A percentile compares a stretch with the other conserved stretches of the same genome.
Conservation (phyloP, 164 flowering plant genomes). For the Stephania cephalantha region DNA sequence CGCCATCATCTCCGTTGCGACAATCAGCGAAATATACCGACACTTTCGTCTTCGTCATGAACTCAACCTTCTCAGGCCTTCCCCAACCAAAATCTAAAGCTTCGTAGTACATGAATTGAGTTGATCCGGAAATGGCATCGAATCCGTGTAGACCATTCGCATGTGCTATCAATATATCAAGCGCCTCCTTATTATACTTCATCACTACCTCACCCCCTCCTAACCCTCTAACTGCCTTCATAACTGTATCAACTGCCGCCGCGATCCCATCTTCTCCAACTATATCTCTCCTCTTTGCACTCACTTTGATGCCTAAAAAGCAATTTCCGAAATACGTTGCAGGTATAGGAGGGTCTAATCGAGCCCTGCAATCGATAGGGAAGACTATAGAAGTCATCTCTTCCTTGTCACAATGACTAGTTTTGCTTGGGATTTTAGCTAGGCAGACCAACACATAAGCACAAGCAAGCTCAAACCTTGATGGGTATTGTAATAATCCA, state of each 20-base stretch:
- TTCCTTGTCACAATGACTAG: not conserved
- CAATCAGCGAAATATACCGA: constrained; percentile 15
- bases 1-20: constrained; percentile 23
- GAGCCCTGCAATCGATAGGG: constrained; percentile 24
- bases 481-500: constrained; percentile 7
- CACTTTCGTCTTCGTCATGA: constrained; percentile 9
- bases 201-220: constrained; percentile 2
- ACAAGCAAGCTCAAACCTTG: constrained; percentile 26
- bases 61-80: constrained; percentile 28
- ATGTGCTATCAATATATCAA: not conserved
- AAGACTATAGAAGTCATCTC: constrained; percentile 8
- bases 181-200: not conserved
- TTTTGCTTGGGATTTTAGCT: constrained; percentile 8
- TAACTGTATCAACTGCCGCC: constrained; percentile 20
- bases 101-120: constrained; percentile 25
- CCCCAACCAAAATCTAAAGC: constrained; percentile 48
- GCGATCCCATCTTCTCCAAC: constrained; percentile 25
- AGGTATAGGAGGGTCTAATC: constrained; percentile 23
- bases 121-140: constrained; percentile 23
- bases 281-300: constrained; percentile 8
- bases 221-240: constrained; percentile 11
- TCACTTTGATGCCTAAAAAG: not conserved
- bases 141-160: not conserved
- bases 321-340: constrained; percentile 44
- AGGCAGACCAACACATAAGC: constrained; percentile 31